Conservation (phyloP, 768 basidiomycete species). For the Lentinula detonsa region DNA sequence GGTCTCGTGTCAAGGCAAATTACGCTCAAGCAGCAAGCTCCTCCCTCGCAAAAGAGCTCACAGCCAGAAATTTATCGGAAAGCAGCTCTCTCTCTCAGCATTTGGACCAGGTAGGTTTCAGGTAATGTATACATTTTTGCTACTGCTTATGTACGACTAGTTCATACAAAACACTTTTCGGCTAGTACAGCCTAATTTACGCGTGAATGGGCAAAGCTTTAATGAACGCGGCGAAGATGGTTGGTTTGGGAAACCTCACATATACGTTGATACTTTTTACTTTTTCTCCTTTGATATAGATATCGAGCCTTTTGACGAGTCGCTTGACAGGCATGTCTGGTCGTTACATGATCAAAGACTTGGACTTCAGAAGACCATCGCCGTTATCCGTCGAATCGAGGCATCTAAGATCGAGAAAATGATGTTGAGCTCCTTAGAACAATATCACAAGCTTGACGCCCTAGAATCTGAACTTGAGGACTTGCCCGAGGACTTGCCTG, state of each 20-base stretch:
- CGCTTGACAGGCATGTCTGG: conserved; percentile 6
- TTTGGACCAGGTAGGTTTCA: conserved; percentile 1
- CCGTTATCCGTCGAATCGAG: background rate
- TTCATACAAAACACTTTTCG: conserved; percentile 1
- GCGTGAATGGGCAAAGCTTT: conserved; percentile 4
- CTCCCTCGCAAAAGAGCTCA: background rate
- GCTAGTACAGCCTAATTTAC: conserved; percentile 1
- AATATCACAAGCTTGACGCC: background rate
- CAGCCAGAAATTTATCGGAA: background rate
- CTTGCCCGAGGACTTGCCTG: background rate
- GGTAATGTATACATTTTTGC: background rate
- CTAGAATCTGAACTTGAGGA: background rate
- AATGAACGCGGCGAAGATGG: conserved; percentile 1
- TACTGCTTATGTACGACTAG: background rate
- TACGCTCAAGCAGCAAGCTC: background rate
- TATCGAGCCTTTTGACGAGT: conserved; percentile 2
- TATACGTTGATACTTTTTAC: background rate
- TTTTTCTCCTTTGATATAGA: background rate
- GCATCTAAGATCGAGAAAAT: conserved; percentile 1
- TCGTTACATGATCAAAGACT: conserved; percentile 5
- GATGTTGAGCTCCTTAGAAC: background rate
- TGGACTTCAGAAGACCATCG: conserved; percentile 3
- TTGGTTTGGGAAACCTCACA: background rate
- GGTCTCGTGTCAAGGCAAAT: conserved; percentile 2
- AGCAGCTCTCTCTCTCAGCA: background rate